Percentiles rank a stretch among this genome's conserved stretches.
These are phyloP conservation scores for carrot (Daucus carota) DNA, from an alignment of 129 eudicot genomes.

Conservation along the genomic window DH1_v3.0 NC_030388.2:26406501-26407000, in stretches of 20 bases:
- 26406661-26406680: no score
- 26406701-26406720: constrained; percentile 83
- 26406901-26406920: constrained; percentile 50
- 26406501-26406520: constrained; percentile 85
- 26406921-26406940: constrained; percentile 78
- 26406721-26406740: constrained; percentile 78
- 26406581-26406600: constrained; percentile 96
- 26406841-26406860: background rate
- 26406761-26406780: constrained; percentile 84
- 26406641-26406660: no score
- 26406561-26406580: constrained; percentile 76
- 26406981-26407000: constrained; percentile 80
- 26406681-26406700: no score
- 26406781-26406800: constrained; percentile 83
- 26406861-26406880: background rate
- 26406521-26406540: constrained; percentile 88
- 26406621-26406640: background rate
- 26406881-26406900: background rate
- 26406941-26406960: constrained; percentile 96
- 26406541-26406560: constrained; percentile 56
- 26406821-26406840: background rate
- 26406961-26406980: constrained; percentile 95
- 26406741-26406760: constrained; percentile 80
- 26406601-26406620: constrained; percentile 28
- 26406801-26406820: constrained; percentile 13